Percentiles rank a stretch among this genome's conserved stretches.
These are phyloP conservation scores for Herpomyces periplanetae DNA, from an alignment of 2,329 filamentous ascomycete species.

Conservation along the genomic window DNA sequence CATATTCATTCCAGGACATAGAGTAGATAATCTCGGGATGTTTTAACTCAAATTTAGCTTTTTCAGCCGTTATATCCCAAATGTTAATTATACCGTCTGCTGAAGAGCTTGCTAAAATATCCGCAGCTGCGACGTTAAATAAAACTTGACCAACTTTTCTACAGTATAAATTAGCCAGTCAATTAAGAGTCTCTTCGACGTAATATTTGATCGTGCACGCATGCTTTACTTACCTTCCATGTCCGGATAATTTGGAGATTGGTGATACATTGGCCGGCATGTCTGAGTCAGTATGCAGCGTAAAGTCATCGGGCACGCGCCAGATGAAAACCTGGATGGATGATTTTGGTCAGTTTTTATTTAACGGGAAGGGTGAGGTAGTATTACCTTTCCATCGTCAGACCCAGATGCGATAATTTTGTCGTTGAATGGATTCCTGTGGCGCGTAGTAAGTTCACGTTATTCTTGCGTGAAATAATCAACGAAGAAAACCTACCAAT, in stretches of 20 bases:
- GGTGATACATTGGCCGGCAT: conserved; percentile 46
- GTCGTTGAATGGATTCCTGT: conserved; percentile 83
- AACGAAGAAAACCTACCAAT: conserved; percentile 22
- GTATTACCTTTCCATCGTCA: conserved; percentile 44
- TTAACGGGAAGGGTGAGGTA: conserved; percentile 1
- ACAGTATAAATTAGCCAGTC: conserved; percentile 3
- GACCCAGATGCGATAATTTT: conserved; percentile 64
- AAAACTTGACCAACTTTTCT: conserved; percentile 93
- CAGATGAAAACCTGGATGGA: conserved; percentile 33
- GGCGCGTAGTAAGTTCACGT: conserved; percentile 2
- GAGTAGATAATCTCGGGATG: conserved; percentile 78
- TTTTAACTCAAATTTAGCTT: conserved; percentile 32
- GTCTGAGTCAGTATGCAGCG: conserved; percentile 41
- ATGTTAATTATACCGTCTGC: conserved; percentile 82
- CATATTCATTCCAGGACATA: conserved; percentile 71
- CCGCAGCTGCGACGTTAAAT: conserved; percentile 85
- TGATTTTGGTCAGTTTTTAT: conserved; percentile 3
- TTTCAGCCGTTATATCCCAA: conserved; percentile 58
- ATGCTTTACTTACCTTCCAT: conserved; percentile 23
- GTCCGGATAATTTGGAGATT: conserved; percentile 39
- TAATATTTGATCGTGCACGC: not conserved
- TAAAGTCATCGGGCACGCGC: conserved; percentile 64
- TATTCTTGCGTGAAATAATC: conserved; percentile 3
- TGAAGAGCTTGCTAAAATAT: conserved; percentile 71
- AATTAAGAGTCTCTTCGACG: conserved; percentile 1